Conservation (phyloP, 495 filamentous ascomycete genomes). For the Penicillium riverlandense region DNA sequence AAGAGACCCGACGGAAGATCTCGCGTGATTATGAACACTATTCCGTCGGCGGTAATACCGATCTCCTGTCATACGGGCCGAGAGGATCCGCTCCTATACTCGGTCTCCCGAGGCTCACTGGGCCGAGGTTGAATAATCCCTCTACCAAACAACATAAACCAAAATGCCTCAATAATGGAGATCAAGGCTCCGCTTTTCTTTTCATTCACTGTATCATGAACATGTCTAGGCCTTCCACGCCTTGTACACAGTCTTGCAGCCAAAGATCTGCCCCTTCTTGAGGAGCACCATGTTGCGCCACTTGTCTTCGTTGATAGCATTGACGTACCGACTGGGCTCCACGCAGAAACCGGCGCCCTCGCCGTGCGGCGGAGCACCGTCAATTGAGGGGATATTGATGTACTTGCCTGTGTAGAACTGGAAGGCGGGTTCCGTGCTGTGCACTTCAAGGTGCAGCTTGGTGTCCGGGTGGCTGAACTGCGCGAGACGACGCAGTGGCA, state of each 20-base stretch:
- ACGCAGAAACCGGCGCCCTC: slow-evolving; percentile 75
- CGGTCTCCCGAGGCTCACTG: too few species aligned
- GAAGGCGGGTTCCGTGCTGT: slow-evolving; percentile 90
- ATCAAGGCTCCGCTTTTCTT: too few species aligned
- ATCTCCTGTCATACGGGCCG: too few species aligned
- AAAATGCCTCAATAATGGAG: too few species aligned
- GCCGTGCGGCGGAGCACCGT: slow-evolving; percentile 53
- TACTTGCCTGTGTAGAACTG: slow-evolving; percentile 91
- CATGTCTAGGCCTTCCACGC: slow-evolving; percentile 58
- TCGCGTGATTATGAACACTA: too few species aligned
- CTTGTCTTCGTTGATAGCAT: slow-evolving; percentile 72
- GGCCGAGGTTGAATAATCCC: too few species aligned
- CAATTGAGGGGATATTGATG: slow-evolving; percentile 68
- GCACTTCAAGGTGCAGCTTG: slow-evolving; percentile 72
- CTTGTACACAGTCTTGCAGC: slow-evolving; percentile 68
- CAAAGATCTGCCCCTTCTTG: slow-evolving; percentile 74
- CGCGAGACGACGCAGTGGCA: slow-evolving; percentile 56
- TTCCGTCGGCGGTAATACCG: too few species aligned
- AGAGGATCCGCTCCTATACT: too few species aligned
- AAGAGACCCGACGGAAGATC: too few species aligned
- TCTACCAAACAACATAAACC: too few species aligned
- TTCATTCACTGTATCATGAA: not conserved
- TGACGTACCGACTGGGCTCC: slow-evolving; percentile 84
- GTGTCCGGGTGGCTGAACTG: slow-evolving; percentile 62
- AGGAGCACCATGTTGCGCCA: slow-evolving; percentile 72